Percentiles rank a stretch among this genome's conserved stretches.
Conservation (phyloP, 2,329 filamentous ascomycete species). For the Berkeleyomyces basicola region DNA sequence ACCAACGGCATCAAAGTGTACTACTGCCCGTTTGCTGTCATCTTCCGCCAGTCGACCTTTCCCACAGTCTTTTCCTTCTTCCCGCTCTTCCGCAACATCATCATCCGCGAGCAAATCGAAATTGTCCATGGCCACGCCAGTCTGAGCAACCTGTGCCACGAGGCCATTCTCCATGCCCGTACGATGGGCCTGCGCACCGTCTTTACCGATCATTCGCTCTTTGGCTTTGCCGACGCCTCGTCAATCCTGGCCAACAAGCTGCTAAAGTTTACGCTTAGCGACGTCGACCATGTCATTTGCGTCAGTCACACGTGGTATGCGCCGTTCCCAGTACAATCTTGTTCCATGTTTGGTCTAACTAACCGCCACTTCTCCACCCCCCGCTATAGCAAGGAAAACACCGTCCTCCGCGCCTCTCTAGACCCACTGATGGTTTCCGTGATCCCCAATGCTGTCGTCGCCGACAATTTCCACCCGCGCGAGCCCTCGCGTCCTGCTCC, state of each 20-base stretch:
- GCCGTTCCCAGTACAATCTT: not conserved
- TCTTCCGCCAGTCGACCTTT: slow-evolving; percentile 85
- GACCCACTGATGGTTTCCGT: slow-evolving; percentile 96
- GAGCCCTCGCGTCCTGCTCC: slow-evolving; percentile 46
- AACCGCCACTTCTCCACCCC: not conserved
- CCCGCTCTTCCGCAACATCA: slow-evolving; percentile 89
- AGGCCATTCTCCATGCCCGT: slow-evolving; percentile 82
- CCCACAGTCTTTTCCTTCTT: slow-evolving; percentile 98
- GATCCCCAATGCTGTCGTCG: slow-evolving; percentile 87
- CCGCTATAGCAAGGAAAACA: slow-evolving; percentile 74
- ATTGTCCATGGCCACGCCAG: slow-evolving; percentile 97
- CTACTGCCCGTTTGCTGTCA: slow-evolving; percentile 88
- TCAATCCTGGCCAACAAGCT: slow-evolving; percentile 96
- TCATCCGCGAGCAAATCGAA: slow-evolving; percentile 84
- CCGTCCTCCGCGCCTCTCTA: slow-evolving; percentile 79
- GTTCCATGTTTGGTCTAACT: not conserved
- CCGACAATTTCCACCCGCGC: slow-evolving; percentile 76
- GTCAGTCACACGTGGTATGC: slow-evolving; percentile 90
- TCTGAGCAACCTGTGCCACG: slow-evolving; percentile 81
- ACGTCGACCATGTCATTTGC: slow-evolving; percentile 96
- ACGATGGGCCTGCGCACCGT: slow-evolving; percentile 95
- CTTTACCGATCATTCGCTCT: slow-evolving; percentile 93
- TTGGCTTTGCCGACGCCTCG: slow-evolving; percentile 89
- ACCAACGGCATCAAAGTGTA: slow-evolving; percentile 98
- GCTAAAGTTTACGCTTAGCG: slow-evolving; percentile 86